These are phyloP conservation scores for Suillus lakei DNA, from an alignment of 768 basidiomycete species.

Conservation along the genomic window DNA sequence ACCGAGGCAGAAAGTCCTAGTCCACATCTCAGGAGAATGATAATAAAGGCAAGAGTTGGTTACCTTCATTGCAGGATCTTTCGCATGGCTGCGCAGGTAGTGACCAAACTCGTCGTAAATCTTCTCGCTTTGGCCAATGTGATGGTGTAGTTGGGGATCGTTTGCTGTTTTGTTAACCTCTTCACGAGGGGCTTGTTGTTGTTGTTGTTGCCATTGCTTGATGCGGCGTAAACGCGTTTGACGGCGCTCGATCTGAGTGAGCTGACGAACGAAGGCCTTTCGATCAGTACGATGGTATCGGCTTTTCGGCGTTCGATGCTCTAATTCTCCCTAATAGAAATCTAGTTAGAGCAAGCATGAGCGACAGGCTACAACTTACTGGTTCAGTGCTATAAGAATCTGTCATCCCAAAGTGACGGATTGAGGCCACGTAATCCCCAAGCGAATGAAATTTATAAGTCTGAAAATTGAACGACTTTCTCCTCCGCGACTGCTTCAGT, in stretches of 20 bases:
- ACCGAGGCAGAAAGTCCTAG: conserved; percentile 12
- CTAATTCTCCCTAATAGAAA: conserved; percentile 18
- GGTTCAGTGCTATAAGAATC: no score
- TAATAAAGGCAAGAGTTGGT: conserved; percentile 15
- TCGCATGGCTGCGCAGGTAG: conserved; percentile 1
- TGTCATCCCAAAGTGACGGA: no score
- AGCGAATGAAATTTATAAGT: no score
- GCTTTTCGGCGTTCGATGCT: conserved; percentile 16
- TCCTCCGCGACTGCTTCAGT: no score
- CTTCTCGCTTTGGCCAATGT: background rate
- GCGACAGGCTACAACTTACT: conserved; percentile 19
- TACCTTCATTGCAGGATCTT: background rate
- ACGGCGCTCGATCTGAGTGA: background rate
- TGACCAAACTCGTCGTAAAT: background rate
- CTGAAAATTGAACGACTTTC: no score
- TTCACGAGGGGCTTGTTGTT: no score
- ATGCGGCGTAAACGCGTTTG: conserved; percentile 7
- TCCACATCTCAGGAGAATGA: background rate
- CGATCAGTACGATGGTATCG: conserved; percentile 15
- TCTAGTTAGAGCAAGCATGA: background rate
- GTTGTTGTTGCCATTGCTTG: background rate
- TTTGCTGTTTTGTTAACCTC: no score
- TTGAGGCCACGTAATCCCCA: no score
- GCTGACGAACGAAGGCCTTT: conserved; percentile 1
- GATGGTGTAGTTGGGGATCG: no score